phyloP scores from a whole-genome alignment of 202 grass and related monocot species.

The Miscanthus sacchariflorus region DNA sequence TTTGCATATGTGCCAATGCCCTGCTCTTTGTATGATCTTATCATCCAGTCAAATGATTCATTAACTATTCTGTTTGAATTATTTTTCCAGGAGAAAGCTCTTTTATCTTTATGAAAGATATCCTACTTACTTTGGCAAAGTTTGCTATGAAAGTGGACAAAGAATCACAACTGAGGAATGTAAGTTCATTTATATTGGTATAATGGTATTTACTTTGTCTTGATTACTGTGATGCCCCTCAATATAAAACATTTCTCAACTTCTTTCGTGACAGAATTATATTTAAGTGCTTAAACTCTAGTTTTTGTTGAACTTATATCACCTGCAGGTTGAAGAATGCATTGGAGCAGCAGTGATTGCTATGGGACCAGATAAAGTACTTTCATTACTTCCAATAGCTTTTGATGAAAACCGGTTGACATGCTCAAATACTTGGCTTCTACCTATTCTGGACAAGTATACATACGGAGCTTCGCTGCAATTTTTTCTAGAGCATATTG shows the following conservation, averaged over 20 bases:
- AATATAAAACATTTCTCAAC: background rate
- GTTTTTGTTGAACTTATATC: constrained; percentile 43
- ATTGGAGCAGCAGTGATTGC: constrained; percentile 83
- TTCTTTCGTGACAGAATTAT: constrained; percentile 10
- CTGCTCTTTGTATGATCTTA: constrained; percentile 25
- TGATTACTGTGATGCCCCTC: constrained; percentile 16
- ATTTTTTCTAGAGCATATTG: constrained; percentile 78
- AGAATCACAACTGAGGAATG: constrained; percentile 58
- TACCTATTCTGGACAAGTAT: constrained; percentile 92
- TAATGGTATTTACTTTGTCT: background rate
- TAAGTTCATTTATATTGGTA: constrained; percentile 55
- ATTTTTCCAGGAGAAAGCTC: constrained; percentile 67
- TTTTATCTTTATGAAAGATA: constrained; percentile 82
- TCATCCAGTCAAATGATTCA: constrained; percentile 19
- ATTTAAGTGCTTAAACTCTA: constrained; percentile 23
- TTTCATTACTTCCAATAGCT: constrained; percentile 75
- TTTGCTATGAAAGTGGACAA: constrained; percentile 52
- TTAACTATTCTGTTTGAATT: constrained; percentile 18
- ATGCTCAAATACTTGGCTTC: constrained; percentile 88
- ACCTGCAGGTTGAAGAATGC: constrained; percentile 81
- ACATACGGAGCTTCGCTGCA: constrained; percentile 61
- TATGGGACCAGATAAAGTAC: constrained; percentile 83
- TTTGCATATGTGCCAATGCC: constrained; percentile 29
- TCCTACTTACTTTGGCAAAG: constrained; percentile 75
- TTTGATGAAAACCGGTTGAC: constrained; percentile 64